Evolutionary conservation across 2,329 filamentous ascomycete species (phyloP).

Genomic region (Dendryphion nanum): DNA sequence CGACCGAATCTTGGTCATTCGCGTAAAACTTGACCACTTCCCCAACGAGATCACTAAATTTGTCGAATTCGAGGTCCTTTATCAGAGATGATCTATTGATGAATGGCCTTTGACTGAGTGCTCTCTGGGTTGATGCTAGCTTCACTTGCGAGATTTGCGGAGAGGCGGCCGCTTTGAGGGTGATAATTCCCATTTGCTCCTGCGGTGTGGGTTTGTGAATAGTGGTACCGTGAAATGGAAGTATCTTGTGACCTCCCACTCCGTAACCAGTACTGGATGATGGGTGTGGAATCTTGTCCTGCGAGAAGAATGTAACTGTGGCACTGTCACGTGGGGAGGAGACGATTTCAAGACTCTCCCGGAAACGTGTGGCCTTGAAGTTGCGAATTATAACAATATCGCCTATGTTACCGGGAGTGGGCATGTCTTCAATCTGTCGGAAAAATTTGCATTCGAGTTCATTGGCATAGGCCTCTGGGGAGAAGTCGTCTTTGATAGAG

Average conservation of each 20-base stretch:
- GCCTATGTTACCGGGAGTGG: conserved; percentile 47
- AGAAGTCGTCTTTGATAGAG: conserved; percentile 40
- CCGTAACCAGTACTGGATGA: conserved; percentile 2
- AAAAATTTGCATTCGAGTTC: conserved; percentile 27
- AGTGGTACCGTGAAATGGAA: conserved; percentile 1
- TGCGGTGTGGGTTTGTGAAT: conserved; percentile 5
- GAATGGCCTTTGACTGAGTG: not conserved
- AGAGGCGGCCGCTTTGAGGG: conserved; percentile 22
- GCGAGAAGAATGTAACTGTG: conserved; percentile 4
- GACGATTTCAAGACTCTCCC: too few species aligned
- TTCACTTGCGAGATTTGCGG: too few species aligned
- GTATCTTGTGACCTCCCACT: not conserved
- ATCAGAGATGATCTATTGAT: conserved; percentile 41
- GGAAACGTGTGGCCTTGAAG: too few species aligned
- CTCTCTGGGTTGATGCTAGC: not conserved
- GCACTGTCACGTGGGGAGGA: not conserved
- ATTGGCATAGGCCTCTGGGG: conserved; percentile 9
- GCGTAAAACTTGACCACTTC: conserved; percentile 63
- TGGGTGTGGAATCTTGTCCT: conserved; percentile 4
- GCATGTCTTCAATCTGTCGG: conserved; percentile 30
- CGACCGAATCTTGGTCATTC: conserved; percentile 45
- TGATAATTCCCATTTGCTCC: conserved; percentile 26
- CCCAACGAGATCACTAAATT: conserved; percentile 68
- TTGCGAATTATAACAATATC: conserved; percentile 65
- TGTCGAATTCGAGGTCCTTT: conserved; percentile 56